phyloP scores from a whole-genome alignment of 495 filamentous ascomycete genomes.

The Lasiosphaeria ovina region DNA sequence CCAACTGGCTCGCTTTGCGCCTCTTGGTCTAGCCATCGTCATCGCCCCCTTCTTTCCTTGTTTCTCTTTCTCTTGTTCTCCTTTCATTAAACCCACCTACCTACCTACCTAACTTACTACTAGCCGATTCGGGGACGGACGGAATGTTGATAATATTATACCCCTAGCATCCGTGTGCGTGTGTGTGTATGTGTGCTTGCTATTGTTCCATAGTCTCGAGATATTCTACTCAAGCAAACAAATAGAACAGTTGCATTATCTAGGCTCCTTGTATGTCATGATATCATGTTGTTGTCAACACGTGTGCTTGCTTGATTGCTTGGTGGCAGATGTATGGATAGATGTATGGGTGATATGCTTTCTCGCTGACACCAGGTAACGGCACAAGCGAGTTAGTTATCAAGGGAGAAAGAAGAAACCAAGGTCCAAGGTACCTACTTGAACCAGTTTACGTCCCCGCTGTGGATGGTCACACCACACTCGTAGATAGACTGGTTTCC shows the following conservation, averaged over 20 bases:
- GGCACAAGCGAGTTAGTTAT: no score
- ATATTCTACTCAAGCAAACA: background rate
- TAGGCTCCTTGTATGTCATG: background rate
- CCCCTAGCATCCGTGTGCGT: background rate
- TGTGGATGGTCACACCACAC: no score
- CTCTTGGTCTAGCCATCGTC: conserved; percentile 20
- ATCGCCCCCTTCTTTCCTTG: conserved; percentile 21
- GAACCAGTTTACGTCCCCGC: no score
- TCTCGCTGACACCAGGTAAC: no score
- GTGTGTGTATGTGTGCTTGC: background rate
- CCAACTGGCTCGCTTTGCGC: conserved; percentile 1
- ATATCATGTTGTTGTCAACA: background rate
- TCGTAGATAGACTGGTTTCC: no score
- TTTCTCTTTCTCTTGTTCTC: conserved; percentile 33
- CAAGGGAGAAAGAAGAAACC: no score
- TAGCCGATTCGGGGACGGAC: background rate
- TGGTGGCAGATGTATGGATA: background rate
- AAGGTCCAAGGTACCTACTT: no score
- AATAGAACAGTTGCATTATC: background rate
- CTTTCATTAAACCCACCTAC: conserved; percentile 1
- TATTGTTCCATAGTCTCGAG: background rate
- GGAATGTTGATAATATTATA: conserved; percentile 7
- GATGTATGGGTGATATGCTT: background rate
- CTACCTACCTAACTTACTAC: background rate
- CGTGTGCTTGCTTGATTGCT: background rate